phyloP scores from a whole-genome alignment of 225 moss, liverwort and hornwort species.

The Takakia lepidozioides region DNA sequence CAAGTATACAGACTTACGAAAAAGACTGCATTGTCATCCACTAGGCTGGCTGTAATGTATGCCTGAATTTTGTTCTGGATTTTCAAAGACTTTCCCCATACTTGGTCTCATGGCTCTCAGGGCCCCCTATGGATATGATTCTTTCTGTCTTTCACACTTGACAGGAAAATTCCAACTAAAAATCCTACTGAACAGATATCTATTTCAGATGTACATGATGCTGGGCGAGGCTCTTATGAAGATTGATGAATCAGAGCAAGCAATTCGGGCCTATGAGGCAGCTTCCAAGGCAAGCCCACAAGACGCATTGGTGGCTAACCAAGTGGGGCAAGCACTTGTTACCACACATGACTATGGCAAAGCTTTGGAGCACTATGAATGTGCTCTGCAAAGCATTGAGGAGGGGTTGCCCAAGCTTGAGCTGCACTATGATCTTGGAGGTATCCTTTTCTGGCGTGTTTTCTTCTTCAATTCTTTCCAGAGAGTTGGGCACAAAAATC shows the following conservation, averaged over 20 bases:
- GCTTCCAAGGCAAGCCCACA: conserved; percentile 45
- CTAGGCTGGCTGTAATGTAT: no score
- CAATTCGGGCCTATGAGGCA: conserved; percentile 40
- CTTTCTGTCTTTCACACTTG: no score
- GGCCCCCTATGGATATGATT: no score
- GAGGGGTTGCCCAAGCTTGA: conserved; percentile 35
- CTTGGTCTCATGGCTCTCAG: no score
- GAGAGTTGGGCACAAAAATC: no score
- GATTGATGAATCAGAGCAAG: conserved; percentile 59
- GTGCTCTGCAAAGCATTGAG: conserved; percentile 25
- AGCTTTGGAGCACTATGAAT: conserved; percentile 63
- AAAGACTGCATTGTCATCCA: no score
- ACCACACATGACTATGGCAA: conserved; percentile 63
- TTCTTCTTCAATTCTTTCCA: no score
- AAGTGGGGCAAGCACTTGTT: conserved; percentile 56
- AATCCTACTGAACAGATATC: no score
- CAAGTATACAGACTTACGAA: no score
- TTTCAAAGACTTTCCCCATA: no score
- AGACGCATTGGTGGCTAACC: conserved; percentile 46
- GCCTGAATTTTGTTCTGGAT: no score
- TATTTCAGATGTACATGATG: conserved; percentile 56
- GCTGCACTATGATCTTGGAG: conserved; percentile 60
- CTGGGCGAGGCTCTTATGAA: conserved; percentile 63
- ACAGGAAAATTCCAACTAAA: no score
- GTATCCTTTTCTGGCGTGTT: conserved; percentile 25